Conservation (phyloP, 805 yeast genomes). For the Jamesozyma jinghongensis region DNA sequence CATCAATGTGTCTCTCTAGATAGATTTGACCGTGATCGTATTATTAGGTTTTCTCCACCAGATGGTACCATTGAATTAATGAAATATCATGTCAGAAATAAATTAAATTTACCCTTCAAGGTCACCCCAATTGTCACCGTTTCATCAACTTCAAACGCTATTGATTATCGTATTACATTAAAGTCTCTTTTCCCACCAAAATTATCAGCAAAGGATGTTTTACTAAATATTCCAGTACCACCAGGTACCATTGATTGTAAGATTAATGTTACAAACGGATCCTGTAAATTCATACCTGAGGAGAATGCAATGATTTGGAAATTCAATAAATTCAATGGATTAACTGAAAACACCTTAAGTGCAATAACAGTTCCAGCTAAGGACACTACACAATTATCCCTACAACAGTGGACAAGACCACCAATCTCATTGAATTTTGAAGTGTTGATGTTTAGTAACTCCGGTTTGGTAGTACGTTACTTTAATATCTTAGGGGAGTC, state of each 20-base stretch:
- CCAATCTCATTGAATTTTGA: constrained; percentile 65
- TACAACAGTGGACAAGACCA: constrained; percentile 54
- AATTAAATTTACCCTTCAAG: constrained; percentile 61
- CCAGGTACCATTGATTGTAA: constrained; percentile 43
- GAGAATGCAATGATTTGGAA: constrained; percentile 63
- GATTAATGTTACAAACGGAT: constrained; percentile 47
- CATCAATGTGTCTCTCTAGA: constrained; percentile 78
- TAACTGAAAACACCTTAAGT: constrained; percentile 50
- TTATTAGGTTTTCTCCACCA: constrained; percentile 73
- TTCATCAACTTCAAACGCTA: constrained; percentile 32
- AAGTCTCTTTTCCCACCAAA: constrained; percentile 54
- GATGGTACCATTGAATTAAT: constrained; percentile 81
- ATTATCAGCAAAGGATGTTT: constrained; percentile 53
- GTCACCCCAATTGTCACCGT: constrained; percentile 54
- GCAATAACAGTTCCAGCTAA: constrained; percentile 40
- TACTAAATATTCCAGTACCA: constrained; percentile 62
- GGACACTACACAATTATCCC: constrained; percentile 13
- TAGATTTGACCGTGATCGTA: constrained; percentile 53
- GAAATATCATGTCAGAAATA: constrained; percentile 55
- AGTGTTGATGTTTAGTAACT: constrained; percentile 64
- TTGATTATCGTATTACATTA: constrained; percentile 52
- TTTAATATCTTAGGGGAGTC: constrained; percentile 48
- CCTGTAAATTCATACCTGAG: constrained; percentile 57
- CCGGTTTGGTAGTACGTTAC: constrained; percentile 67
- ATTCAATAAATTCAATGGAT: constrained; percentile 58